phyloP scores from a whole-genome alignment of 148 eudicot genomes.

The Polygonum aviculare region DNA sequence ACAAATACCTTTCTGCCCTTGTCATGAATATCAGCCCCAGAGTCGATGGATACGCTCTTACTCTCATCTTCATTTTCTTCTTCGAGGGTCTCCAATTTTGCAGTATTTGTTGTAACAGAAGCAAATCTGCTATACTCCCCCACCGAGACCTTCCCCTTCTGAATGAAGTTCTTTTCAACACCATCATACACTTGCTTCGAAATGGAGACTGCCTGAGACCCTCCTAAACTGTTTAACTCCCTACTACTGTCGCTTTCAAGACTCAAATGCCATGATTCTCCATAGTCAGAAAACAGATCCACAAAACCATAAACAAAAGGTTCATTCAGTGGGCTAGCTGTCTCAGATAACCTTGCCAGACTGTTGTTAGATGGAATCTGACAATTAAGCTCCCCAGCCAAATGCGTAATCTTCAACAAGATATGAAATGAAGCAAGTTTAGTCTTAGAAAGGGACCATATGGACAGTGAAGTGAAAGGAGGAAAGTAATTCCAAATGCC shows the following conservation, averaged over 20 bases:
- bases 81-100: constrained; percentile 48
- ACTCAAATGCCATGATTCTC: constrained; percentile 77
- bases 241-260: constrained; percentile 43
- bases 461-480: not conserved
- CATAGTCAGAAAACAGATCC: constrained; percentile 88
- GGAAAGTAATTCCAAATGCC: not conserved
- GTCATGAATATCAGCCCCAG: not conserved
- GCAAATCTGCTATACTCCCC: constrained; percentile 35
- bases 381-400: constrained; percentile 25
- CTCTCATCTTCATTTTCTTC: constrained; percentile 59
- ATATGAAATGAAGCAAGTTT: constrained; percentile 17
- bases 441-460: constrained; percentile 18
- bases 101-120: constrained; percentile 13
- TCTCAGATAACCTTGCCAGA: constrained; percentile 28
- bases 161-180: constrained; percentile 46
- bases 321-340: constrained; percentile 28
- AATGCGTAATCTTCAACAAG: constrained; percentile 30
- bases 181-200: constrained; percentile 39
- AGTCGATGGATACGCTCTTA: constrained; percentile 21
- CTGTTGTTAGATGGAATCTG: constrained; percentile 32
- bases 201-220: constrained; percentile 26
- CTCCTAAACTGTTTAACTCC: constrained; percentile 28
- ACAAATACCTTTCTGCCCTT: not conserved
- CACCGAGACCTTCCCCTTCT: constrained; percentile 35
- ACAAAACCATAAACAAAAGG: constrained; percentile 66